A percentile compares a stretch with the other conserved stretches of the same genome.
These are phyloP conservation scores for Lactarius hengduanensis DNA, from an alignment of 768 basidiomycete genomes.

Conservation along the genomic window DNA sequence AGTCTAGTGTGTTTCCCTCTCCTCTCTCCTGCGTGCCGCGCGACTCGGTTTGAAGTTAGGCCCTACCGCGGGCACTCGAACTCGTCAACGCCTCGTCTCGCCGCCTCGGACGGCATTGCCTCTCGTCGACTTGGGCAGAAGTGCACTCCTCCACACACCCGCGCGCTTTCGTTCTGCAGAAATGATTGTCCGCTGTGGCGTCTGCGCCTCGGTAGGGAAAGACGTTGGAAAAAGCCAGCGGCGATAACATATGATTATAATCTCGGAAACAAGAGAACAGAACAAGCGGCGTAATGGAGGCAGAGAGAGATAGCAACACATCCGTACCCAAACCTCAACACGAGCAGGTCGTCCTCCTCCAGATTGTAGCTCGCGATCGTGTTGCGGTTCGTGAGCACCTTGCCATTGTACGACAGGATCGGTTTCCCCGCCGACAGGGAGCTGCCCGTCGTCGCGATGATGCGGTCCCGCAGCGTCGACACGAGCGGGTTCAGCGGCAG, in stretches of 20 bases:
- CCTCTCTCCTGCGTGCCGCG: too few species aligned
- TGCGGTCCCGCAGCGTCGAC: constrained; percentile 87
- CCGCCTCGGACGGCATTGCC: too few species aligned
- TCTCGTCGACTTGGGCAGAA: too few species aligned
- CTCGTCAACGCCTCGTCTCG: too few species aligned
- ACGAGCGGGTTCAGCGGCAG: constrained; percentile 82
- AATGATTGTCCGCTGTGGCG: neutral
- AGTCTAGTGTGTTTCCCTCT: too few species aligned
- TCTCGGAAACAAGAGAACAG: neutral
- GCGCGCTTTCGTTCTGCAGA: neutral
- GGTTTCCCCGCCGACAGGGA: constrained; percentile 79
- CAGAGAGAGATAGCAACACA: neutral
- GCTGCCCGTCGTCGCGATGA: constrained; percentile 74
- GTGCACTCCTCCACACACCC: too few species aligned
- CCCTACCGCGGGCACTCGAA: too few species aligned
- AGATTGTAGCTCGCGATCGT: constrained; percentile 86
- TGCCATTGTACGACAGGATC: constrained; percentile 72
- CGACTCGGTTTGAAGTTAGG: too few species aligned
- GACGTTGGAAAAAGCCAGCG: neutral
- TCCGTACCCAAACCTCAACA: constrained; percentile 43
- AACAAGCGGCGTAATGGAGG: neutral
- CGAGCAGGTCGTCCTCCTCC: constrained; percentile 85
- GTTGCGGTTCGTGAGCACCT: constrained; percentile 83
- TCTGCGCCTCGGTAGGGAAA: neutral
- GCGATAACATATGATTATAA: neutral